Evolutionary conservation across 108 stramenopile genomes (phyloP), one percentile per base, ranked within the genome.

Genomic region (Cyclotella distinguenda): DNA sequence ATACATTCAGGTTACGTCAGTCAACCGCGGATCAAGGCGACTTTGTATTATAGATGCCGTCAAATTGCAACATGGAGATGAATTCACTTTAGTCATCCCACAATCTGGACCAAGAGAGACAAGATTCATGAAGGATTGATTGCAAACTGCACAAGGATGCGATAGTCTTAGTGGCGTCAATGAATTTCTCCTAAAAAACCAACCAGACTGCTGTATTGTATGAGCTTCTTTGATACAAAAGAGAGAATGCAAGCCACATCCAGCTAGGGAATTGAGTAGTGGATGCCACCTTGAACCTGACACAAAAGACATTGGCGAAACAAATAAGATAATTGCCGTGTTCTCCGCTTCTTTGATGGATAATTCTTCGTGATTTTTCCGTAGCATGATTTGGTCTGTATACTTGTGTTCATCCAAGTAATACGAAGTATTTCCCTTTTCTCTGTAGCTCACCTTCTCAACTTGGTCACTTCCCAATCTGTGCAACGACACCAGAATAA

Each of bases 391-490:
- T 23, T 12, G 18, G 22, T 60, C 30, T 3, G 5, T 40, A 13
- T 4, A 21, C 4, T 43, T 23, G 27, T 60, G 58, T 25, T 43
- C 58, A 43, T 60, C 58, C 9, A 60, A 10, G 26, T 60, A 36
- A 26, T 60, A 60, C 9, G 58, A 32, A 5, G 12, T 12, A 9
- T 36, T 30, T 10, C 28, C 28, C 34, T 57, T 32, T 5, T 57
- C 34, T 25, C 34, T 6, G 4, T 36, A 10, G 6, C 10, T 19
- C 18, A 35, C 33, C 19, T 57, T 57, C 34, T 60, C 58, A 7
- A 43, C 42, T n/a, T 60, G 58, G n/a, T 60, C 40, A 33, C 58
- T 43, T 16, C 58, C 58, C 10, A 60, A 19, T 6, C 58, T 40
- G 28, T 42, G 39, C 2, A 60, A 40, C 6, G 58, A 40, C 5